Base-by-base conservation (phyloP, 306 rosid species). In the Vigna nakashimae region DNA sequence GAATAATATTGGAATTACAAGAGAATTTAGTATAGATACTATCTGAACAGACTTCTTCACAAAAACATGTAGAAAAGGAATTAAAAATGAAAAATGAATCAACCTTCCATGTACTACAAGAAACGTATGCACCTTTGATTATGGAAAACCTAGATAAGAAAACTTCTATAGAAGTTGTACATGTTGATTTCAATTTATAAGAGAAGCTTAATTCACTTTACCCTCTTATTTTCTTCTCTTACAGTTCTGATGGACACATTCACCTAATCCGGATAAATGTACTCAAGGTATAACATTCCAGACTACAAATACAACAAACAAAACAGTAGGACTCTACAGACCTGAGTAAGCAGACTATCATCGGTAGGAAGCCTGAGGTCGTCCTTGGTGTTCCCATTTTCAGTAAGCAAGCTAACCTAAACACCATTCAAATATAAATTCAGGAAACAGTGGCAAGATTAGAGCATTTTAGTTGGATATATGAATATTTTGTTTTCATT, bases 351-450 rank as follows among this genome's bases (percentile, higher is more conserved):
- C 80, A 90, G 84, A 81, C 0, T 73, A 0, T 90, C 94, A 76
- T 90, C 94, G 15, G 89, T 88, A 20, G 94, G 87, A 66, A 84
- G 87, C 68, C 30, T 84, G 32, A 80, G 79, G 57, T 84, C 87
- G 65, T 84, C 87, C 87, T 90, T 90, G 56, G 94, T 90, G 73
- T 67, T 84, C 1, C 94, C 94, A 63, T 86, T 90, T 11, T 90
- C 94, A 49, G 92, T 83, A 38, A 90, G 89, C 71, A 90, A 75
- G 69, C 92, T 90, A 74, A 90, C 79, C 94, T 90, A 26, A 79
- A 58, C 32, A 79, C 22, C 76, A 72, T 49, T 68, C 58, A 38
- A 49, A 55, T 22, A 62, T 51, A 6, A 36, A n/a, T 62, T 74
- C 7, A 77, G 75, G 81, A 9, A 59, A 65, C 4, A 40, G 68